Base-by-base conservation (phyloP, 352 stramenopile genomes). In the Phytopythium montanum region DNA sequence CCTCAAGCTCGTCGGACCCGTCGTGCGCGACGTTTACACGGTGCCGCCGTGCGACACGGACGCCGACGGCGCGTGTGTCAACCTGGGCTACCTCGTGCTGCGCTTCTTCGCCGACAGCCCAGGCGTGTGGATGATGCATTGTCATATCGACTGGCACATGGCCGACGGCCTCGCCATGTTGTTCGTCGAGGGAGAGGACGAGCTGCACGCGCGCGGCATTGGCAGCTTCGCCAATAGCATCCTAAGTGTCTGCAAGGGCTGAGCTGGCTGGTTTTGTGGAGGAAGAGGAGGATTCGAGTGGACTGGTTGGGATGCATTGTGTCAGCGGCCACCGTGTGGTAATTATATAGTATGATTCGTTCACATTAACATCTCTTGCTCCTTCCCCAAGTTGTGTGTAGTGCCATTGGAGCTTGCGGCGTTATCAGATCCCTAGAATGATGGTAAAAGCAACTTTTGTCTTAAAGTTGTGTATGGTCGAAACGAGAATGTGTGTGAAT, bases 141-240 rank as follows among this genome's bases (percentile, higher is more conserved):
- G 72, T 54, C 72, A 80, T 52, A 70, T 77, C 26, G 66, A 73
- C 3, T 73, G 62, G 58, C 66, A 77, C 49, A 33, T 76, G 50
- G 65, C 52, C 25, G 59, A 52, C n/a, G 71, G 70, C 19, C 39
- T 75, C 23, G 55, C 66, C 0, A 73, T 70, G 61, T 25, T 72
- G 9, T 49, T 72, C 5, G 65, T 72, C 23, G 65, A 68, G 10
- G 61, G 65, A 1, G 61, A 68, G 34, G 46, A 60, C 5, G 33
- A 65, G 28, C 53, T 70, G 29, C 54, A 53, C 8, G n/a, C 52
- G 34, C 38, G 25, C 5, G 61, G 51, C 23, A 18, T 61, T n/a
- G 51, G 41, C 2, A 57, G 60, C 29, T 71, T 68, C 52, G 62
- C 65, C 36, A 60, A 29, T 52, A 68, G 51, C 42, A 46, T 74